Evolutionary conservation across 805 yeast species (phyloP).

Genomic region (Candida jianshihensis): DNA sequence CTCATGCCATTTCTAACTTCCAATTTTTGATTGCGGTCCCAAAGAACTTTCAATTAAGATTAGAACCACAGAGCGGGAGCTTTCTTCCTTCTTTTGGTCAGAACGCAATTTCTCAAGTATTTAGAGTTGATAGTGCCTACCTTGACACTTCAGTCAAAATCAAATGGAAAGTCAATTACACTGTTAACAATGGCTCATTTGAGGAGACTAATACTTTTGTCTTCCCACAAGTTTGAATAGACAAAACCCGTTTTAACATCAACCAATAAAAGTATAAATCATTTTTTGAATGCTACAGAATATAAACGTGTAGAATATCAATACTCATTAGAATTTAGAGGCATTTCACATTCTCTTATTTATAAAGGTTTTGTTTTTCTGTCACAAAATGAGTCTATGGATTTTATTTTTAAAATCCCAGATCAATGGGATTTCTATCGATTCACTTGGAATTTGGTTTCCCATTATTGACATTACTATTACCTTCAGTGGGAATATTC

Average conservation of each 20-base stretch:
- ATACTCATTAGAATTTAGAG: too few species aligned
- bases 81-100: slow-evolving; percentile 39
- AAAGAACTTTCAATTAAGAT: slow-evolving; percentile 46
- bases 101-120: slow-evolving; percentile 48
- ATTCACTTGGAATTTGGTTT: too few species aligned
- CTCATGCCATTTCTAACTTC: slow-evolving; percentile 39
- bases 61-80: slow-evolving; percentile 57
- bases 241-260: too few species aligned
- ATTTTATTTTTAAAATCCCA: too few species aligned
- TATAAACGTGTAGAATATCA: too few species aligned
- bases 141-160: slow-evolving; percentile 47
- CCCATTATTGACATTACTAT: not conserved
- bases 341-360: too few species aligned
- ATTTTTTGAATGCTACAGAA: too few species aligned
- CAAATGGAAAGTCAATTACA: slow-evolving; percentile 67
- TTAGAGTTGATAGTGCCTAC: slow-evolving; percentile 29
- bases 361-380: too few species aligned
- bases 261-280: too few species aligned
- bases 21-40: slow-evolving; percentile 69
- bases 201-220: slow-evolving; percentile 54
- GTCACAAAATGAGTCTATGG: too few species aligned
- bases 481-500: not conserved
- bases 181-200: slow-evolving; percentile 36
- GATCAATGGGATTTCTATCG: too few species aligned
- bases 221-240: slow-evolving; percentile 22